Evolutionary conservation across 768 basidiomycete genomes (phyloP).

Genomic region (Podaxis sp.): DNA sequence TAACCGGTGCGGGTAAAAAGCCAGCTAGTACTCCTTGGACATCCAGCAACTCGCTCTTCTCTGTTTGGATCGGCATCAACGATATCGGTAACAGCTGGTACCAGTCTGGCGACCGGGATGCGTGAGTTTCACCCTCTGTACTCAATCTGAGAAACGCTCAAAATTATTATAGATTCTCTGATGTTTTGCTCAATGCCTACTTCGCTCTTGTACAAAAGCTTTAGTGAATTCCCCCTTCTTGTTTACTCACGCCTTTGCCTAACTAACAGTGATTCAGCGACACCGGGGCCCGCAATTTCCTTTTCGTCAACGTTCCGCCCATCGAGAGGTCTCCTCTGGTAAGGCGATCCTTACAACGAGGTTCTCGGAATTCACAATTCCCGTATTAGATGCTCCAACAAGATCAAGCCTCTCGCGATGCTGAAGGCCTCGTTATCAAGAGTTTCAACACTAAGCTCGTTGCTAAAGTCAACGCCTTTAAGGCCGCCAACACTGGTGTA

Average conservation of each 20-base stretch:
- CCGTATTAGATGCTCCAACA: slow-evolving; percentile 49
- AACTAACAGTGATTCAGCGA: slow-evolving; percentile 27
- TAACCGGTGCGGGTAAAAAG: slow-evolving; percentile 42
- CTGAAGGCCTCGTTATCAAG: slow-evolving; percentile 45
- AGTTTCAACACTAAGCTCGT: slow-evolving; percentile 52
- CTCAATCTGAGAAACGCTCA: background rate
- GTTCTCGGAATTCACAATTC: too few relatives aligned
- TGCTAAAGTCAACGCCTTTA: slow-evolving; percentile 38
- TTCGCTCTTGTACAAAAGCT: slow-evolving; percentile 30
- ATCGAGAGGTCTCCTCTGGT: slow-evolving; percentile 44
- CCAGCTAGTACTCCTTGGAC: slow-evolving; percentile 56
- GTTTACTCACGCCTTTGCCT: background rate
- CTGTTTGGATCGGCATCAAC: slow-evolving; percentile 73
- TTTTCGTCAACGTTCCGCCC: slow-evolving; percentile 43
- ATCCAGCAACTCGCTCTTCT: slow-evolving; percentile 55
- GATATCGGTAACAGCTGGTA: slow-evolving; percentile 61
- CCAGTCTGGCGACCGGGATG: slow-evolving; percentile 41
- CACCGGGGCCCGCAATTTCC: slow-evolving; percentile 55
- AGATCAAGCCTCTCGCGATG: slow-evolving; percentile 32
- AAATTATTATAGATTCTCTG: slow-evolving; percentile 34
- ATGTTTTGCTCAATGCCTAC: slow-evolving; percentile 24
- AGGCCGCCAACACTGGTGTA: slow-evolving; percentile 45
- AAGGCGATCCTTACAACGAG: background rate
- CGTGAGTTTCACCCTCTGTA: slow-evolving; percentile 32
- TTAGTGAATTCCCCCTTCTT: background rate